phyloP scores from a whole-genome alignment of 176 grass and related monocot species.

The Carex myosuroides region DNA sequence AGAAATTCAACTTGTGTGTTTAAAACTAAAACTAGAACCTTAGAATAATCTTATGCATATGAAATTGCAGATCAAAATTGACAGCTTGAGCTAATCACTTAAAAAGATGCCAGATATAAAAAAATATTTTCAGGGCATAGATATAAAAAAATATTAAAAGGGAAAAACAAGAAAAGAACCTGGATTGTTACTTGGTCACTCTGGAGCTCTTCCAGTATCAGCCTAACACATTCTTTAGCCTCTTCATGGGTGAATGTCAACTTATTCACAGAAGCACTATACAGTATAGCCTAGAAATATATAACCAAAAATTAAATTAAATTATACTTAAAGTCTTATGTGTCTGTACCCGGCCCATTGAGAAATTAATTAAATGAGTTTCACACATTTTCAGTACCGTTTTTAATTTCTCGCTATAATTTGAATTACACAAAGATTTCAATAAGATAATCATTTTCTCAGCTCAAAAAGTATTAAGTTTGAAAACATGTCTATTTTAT shows the following conservation, averaged over 20 bases:
- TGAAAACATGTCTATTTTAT: background rate
- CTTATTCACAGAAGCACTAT: conserved; percentile 28
- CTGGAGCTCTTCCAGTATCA: conserved; percentile 35
- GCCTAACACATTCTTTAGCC: conserved; percentile 24
- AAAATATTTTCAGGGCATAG: background rate
- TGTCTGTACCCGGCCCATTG: background rate
- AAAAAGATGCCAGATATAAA: background rate
- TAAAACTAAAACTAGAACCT: no score
- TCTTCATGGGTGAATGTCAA: conserved; percentile 33
- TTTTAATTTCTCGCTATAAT: background rate
- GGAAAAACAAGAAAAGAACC: background rate
- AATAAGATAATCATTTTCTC: background rate
- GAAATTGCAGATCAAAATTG: background rate
- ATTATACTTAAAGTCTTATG: background rate
- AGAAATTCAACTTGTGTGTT: background rate
- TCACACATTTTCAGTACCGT: background rate
- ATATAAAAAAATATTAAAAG: background rate
- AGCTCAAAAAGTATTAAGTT: background rate
- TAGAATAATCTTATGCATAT: no score
- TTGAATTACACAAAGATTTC: background rate
- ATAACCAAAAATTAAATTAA: background rate
- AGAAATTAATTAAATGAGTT: background rate
- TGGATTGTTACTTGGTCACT: conserved; percentile 25
- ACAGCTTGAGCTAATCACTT: background rate
- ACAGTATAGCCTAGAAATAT: conserved; percentile 32